Base-by-base conservation (phyloP, 169 alveolate species). In the Eimeria nieschulzi region DNA sequence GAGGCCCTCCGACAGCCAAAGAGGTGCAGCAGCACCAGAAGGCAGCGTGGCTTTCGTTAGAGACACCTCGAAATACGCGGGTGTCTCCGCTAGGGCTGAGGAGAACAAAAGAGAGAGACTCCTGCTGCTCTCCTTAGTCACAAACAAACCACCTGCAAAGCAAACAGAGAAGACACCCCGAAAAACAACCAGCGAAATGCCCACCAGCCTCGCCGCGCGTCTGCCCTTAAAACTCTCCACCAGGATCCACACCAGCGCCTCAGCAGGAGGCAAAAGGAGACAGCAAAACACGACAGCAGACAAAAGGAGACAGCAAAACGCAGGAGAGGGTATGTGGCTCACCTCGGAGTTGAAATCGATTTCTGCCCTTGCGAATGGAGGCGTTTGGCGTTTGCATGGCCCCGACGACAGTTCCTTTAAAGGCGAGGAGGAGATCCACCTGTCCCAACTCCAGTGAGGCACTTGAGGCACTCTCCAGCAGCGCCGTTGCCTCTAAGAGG, bases 11-110 rank as follows among this genome's bases (percentile, higher is more conserved):
- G 25, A 13, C 7, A 73, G 63, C 83, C 83, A 76, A 19, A 19
- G 39, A 76, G 85, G 70, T 7, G 85, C 68, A n/a, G 64, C 85
- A 53, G 64, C 85, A 46, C 53, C 85, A 2, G 85, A 9, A 6
- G 85, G 70, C 13, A 53, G 51, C 7, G 68, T 5, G 8, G 53
- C 70, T 9, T 53, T 5, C 2, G 51, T 19, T 25, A 76, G 9
- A 54, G 85, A 53, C 9, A n/a, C 85, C 46, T 53, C 71, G 0
- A 53, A 8, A 53, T 51, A 12, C 21, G 68, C 70, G 9, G 68
- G 63, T 8, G 46, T 55, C 51, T 13, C 85, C 3, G 68, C 13
- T 19, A 76, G 17, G 53, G 54, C 53, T 5, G 68, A 19, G 6
- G 68, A 19, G 19, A 76, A 53, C 19, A 76, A 12, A 8, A 0